Evolutionary conservation across 2,329 filamentous ascomycete genomes (phyloP).

Genomic region (Fusarium napiforme): DNA sequence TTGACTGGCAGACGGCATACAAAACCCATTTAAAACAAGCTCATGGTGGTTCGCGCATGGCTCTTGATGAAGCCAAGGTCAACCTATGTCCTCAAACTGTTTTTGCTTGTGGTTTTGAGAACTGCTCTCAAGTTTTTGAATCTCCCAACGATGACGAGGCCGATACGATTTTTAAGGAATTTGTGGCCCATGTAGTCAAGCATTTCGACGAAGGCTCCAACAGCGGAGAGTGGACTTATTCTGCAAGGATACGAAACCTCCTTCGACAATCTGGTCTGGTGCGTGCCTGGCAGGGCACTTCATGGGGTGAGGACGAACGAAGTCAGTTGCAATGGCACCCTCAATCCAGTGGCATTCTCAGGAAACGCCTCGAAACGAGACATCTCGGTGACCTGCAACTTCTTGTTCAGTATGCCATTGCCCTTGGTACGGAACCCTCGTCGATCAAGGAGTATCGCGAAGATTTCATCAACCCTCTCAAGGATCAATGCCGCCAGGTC

Average conservation of each 20-base stretch:
- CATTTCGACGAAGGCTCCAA: constrained; percentile 58
- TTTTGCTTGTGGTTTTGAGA: constrained; percentile 61
- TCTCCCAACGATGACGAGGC: constrained; percentile 54
- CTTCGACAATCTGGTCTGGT: constrained; percentile 54
- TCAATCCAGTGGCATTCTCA: constrained; percentile 54
- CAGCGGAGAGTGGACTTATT: constrained; percentile 57
- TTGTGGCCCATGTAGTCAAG: constrained; percentile 59
- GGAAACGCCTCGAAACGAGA: constrained; percentile 58
- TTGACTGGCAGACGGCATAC: constrained; percentile 61
- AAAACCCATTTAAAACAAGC: constrained; percentile 58
- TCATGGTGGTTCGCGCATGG: constrained; percentile 56
- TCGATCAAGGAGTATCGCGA: constrained; percentile 45
- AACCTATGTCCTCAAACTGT: constrained; percentile 59
- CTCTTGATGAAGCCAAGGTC: constrained; percentile 55
- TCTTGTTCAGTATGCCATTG: constrained; percentile 54
- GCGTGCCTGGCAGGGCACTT: constrained; percentile 51
- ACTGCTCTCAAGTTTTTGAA: constrained; percentile 58
- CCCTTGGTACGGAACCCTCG: constrained; percentile 50
- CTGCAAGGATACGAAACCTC: constrained; percentile 57
- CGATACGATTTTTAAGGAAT: constrained; percentile 55
- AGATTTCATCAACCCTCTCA: constrained; percentile 51
- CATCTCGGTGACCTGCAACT: constrained; percentile 55
- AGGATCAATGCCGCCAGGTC: constrained; percentile 50
- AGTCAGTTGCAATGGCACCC: constrained; percentile 55
- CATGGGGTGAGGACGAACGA: constrained; percentile 50